Percentiles rank a stretch among this genome's conserved stretches.
phyloP scores from a whole-genome alignment of 2,329 filamentous ascomycete genomes.

The Pseudocercospora fijiensis region DNA sequence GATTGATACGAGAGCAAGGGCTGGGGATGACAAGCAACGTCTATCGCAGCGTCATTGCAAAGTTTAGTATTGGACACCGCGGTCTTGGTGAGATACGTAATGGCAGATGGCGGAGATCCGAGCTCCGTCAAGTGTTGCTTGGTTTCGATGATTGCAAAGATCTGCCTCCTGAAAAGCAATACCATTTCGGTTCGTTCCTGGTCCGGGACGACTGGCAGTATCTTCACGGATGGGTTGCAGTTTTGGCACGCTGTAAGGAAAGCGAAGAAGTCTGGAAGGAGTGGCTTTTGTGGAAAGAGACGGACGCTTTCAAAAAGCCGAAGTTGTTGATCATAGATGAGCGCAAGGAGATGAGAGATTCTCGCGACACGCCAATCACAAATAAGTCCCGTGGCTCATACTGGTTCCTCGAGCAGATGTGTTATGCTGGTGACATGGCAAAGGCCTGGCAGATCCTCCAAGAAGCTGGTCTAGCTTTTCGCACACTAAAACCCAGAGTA shows the following conservation, averaged over 20 bases:
- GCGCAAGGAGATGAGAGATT: background rate
- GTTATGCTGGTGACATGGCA: conserved; percentile 31
- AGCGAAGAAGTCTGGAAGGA: conserved; percentile 36
- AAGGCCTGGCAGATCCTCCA: conserved; percentile 36
- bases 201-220: conserved; percentile 36
- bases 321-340: conserved; percentile 18
- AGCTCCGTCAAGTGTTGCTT: conserved; percentile 39
- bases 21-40: conserved; percentile 29
- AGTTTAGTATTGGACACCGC: conserved; percentile 39
- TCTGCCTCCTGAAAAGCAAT: conserved; percentile 32
- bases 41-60: conserved; percentile 40
- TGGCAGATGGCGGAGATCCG: conserved; percentile 37
- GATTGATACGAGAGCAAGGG: conserved; percentile 22
- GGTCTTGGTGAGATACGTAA: conserved; percentile 42
- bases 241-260: conserved; percentile 36
- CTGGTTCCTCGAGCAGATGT: conserved; percentile 40
- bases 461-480: conserved; percentile 29
- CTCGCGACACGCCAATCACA: conserved; percentile 17
- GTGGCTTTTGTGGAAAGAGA: conserved; percentile 37
- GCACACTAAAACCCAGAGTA: conserved; percentile 23
- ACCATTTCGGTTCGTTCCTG: conserved; percentile 37
- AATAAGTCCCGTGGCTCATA: conserved; percentile 35
- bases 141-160: conserved; percentile 36
- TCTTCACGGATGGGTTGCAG: conserved; percentile 39
- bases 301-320: conserved; percentile 23